These are phyloP conservation scores for Choiromyces venosus DNA, from an alignment of 495 filamentous ascomycete species.

Conservation along the genomic window DNA sequence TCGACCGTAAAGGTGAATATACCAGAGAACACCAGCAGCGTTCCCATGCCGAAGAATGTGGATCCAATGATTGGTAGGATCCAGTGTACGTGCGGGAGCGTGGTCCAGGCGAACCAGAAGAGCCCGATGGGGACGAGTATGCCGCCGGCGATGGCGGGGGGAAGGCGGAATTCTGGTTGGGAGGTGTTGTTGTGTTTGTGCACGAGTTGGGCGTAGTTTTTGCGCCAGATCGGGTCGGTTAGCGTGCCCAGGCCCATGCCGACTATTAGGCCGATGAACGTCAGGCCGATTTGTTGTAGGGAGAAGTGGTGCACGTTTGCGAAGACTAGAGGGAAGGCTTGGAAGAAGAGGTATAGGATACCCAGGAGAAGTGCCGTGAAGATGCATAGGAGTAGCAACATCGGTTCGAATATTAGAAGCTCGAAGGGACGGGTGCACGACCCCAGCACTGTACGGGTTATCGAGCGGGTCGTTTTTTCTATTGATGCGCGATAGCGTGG, in stretches of 20 bases:
- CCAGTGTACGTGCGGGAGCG: constrained; percentile 64
- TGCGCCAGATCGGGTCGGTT: constrained; percentile 72
- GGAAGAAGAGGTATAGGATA: constrained; percentile 91
- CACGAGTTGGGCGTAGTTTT: constrained; percentile 60
- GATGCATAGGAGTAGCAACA: constrained; percentile 77
- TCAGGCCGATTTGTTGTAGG: constrained; percentile 73
- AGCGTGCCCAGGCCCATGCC: constrained; percentile 67
- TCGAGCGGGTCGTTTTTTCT: constrained; percentile 67
- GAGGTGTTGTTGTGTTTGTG: constrained; percentile 54
- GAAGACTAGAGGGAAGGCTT: constrained; percentile 84
- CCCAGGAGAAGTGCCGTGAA: constrained; percentile 79
- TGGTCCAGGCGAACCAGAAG: constrained; percentile 68
- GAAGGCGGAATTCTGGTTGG: constrained; percentile 83
- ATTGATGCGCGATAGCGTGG: constrained; percentile 72
- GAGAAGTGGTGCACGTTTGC: constrained; percentile 67
- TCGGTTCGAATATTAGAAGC: constrained; percentile 76
- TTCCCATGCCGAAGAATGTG: constrained; percentile 72
- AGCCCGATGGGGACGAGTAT: constrained; percentile 70
- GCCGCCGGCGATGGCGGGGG: constrained; percentile 71
- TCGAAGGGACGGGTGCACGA: constrained; percentile 76
- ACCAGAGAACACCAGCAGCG: constrained; percentile 70
- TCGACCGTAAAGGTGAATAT: constrained; percentile 95
- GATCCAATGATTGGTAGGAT: constrained; percentile 60
- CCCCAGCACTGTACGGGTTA: constrained; percentile 61
- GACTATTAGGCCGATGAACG: constrained; percentile 74